Evolutionary conservation across 768 basidiomycete genomes (phyloP).

Genomic region (Termitomyces sp.): DNA sequence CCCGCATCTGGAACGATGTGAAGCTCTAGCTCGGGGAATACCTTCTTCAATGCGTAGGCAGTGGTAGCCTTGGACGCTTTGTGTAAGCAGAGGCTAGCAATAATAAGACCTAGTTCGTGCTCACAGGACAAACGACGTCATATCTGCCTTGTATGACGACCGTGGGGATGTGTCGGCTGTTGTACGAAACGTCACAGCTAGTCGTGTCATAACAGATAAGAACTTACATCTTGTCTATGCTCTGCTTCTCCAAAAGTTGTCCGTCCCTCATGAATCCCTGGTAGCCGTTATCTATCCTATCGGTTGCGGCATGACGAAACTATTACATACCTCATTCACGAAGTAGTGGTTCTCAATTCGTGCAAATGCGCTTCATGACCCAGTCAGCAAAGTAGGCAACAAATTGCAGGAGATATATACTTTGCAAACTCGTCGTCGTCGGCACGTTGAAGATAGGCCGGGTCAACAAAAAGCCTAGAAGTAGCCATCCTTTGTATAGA

Average conservation of each 20-base stretch:
- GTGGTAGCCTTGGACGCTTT: slow-evolving; percentile 56
- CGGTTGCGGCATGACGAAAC: not conserved
- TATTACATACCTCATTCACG: slow-evolving; percentile 59
- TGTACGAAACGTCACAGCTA: not conserved
- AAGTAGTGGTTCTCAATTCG: slow-evolving; percentile 92
- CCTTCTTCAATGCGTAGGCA: slow-evolving; percentile 78
- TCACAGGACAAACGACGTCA: slow-evolving; percentile 83
- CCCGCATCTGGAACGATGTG: slow-evolving; percentile 83
- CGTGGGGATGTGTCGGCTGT: slow-evolving; percentile 83
- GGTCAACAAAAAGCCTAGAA: slow-evolving; percentile 68
- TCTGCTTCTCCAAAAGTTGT: slow-evolving; percentile 78
- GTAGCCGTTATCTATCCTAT: not conserved
- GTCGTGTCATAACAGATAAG: not conserved
- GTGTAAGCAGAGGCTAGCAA: not conserved
- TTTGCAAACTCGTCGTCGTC: slow-evolving; percentile 74
- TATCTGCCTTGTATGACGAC: slow-evolving; percentile 85
- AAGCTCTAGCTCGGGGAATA: slow-evolving; percentile 76
- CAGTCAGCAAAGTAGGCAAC: not conserved
- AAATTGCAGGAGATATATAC: slow-evolving; percentile 34
- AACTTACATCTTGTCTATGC: slow-evolving; percentile 83
- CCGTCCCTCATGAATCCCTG: slow-evolving; percentile 88
- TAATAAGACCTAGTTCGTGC: slow-evolving; percentile 14
- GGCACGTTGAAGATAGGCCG: slow-evolving; percentile 62
- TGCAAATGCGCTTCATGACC: slow-evolving; percentile 65
- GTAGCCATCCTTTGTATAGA: slow-evolving; percentile 67